These are phyloP conservation scores for Penicillium bovifimosum DNA, from an alignment of 495 filamentous ascomycete genomes.

Conservation along the genomic window DNA sequence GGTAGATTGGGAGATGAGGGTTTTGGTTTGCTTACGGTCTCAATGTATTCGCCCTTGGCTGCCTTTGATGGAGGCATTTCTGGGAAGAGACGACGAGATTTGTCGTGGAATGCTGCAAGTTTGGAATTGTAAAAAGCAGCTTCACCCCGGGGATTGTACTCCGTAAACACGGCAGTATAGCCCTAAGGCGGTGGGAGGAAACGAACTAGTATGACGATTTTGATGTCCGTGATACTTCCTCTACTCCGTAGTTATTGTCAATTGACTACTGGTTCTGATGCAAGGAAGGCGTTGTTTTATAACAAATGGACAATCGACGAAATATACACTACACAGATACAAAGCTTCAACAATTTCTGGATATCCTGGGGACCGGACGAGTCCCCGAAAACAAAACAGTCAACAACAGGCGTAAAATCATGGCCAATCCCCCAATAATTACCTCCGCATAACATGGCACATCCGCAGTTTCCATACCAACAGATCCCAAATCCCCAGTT, in stretches of 20 bases:
- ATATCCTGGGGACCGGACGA: constrained; percentile 7
- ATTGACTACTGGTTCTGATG: not conserved
- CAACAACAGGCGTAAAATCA: constrained; percentile 3
- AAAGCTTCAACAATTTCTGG: constrained; percentile 6
- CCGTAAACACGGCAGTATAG: constrained; percentile 4
- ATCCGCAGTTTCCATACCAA: not conserved
- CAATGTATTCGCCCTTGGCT: constrained; percentile 86
- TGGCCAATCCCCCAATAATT: not conserved
- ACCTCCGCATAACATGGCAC: not conserved
- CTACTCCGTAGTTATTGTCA: not conserved
- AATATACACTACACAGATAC: not conserved
- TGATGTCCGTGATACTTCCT: not conserved
- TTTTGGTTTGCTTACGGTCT: constrained; percentile 63
- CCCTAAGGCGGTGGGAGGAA: not conserved
- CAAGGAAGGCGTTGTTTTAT: not conserved
- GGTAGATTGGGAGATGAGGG: not conserved
- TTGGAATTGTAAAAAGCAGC: not conserved
- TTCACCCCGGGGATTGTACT: not conserved
- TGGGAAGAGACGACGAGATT: not conserved
- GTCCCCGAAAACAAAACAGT: constrained; percentile 1
- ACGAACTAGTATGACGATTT: not conserved
- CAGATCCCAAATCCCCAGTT: no score
- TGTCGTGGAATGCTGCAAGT: not conserved
- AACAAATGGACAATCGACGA: not conserved
- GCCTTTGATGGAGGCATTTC: constrained; percentile 67